Evolutionary conservation across 2,329 filamentous ascomycete genomes (phyloP), one percentile per base, ranked within the genome.

Genomic region (Trichoderma harzianum): DNA sequence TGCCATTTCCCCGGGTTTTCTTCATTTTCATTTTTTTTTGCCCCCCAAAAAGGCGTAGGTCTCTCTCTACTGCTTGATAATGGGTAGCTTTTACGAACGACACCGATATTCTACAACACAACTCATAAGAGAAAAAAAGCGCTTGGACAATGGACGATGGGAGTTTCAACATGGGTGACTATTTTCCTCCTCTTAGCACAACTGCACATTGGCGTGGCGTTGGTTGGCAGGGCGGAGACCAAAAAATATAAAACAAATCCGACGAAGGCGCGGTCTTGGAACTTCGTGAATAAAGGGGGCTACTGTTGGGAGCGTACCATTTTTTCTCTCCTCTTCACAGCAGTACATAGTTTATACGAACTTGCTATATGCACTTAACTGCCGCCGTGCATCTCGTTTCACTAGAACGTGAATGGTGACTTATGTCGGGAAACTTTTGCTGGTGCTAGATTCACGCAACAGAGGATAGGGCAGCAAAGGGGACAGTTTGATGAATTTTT

Each of bases 141-240:
- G 39, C 16, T 62, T 53, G 66, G 57, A 51, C 66, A 61, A 51
- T 53, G 66, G 55, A 34, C 8, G 55, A 61, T 14, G 39, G 65
- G 66, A 61, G 16, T n/a, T 28, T 24, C 51, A 51, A 16, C 26
- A 69, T 57, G 39, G 66, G 10, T 53, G 26, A 61, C 53, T 24
- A 53, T 61, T 66, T 30, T 47, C 63, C 36, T 61, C 43, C 36
- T 39, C 53, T 65, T 61, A 39, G 69, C 62, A 61, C 62, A 71
- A 71, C 39, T 71, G 53, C 69, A 66, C 69, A 67, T 66, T 61
- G 63, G 69, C 69, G 62, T 55, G 69, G 70, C 70, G 70, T 72
- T 72, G 57, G 64, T 61, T 61, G 64, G 70, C 57, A 68, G 43
- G 57, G 64, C 55, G 70, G 70, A 68, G 26, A 63, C 39, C 5